Percentiles rank a stretch among this genome's conserved stretches.
Evolutionary conservation across 2,329 filamentous ascomycete species (phyloP).

Genomic region (Ceratocystis papillata): DNA sequence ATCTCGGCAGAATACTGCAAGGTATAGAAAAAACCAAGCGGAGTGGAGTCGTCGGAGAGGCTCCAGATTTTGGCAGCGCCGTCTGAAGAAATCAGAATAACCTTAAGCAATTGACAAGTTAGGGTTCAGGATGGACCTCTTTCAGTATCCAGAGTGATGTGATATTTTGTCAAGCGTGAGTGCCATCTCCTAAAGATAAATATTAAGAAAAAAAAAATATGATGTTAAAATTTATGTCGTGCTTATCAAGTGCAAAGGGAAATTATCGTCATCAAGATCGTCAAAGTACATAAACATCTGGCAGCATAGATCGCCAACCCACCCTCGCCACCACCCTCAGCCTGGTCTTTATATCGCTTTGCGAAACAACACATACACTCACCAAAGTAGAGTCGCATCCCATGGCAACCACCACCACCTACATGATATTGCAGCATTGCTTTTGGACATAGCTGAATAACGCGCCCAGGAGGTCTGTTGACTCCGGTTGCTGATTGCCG

Average conservation of each 20-base stretch:
- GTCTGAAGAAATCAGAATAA: background rate
- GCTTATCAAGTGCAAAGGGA: conserved; percentile 1
- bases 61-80: conserved; percentile 12
- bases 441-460: conserved; percentile 46
- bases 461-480: conserved; percentile 33
- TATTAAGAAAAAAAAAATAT: background rate
- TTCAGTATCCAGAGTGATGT: background rate
- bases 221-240: background rate
- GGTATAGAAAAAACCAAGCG: background rate
- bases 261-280: conserved; percentile 14
- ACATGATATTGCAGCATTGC: conserved; percentile 68
- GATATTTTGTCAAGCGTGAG: background rate
- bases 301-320: background rate
- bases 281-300: conserved; percentile 11
- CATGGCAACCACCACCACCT: conserved; percentile 23
- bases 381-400: background rate
- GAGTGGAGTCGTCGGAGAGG: conserved; percentile 17
- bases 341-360: background rate
- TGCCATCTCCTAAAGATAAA: no score
- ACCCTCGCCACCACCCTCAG: background rate
- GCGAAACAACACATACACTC: background rate
- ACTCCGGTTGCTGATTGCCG: conserved; percentile 29
- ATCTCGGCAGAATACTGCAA: background rate
- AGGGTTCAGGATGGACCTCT: background rate
- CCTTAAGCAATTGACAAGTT: background rate